phyloP scores from a whole-genome alignment of 176 grass and related monocot genomes.

The Triticum timopheevii region DNA sequence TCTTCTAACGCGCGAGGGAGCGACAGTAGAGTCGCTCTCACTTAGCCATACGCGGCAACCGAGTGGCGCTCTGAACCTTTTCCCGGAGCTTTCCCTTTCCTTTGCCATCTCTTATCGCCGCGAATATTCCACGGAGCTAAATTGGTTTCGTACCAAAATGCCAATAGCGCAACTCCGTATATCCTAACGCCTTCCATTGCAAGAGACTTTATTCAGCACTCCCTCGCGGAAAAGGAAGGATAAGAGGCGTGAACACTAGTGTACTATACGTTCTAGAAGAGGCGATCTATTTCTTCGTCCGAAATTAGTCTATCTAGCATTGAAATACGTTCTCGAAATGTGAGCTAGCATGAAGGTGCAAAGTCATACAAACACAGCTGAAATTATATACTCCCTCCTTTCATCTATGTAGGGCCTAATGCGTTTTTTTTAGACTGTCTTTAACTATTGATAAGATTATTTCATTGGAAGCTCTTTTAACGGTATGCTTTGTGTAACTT shows the following conservation, averaged over 20 bases:
- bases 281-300: too few relatives aligned
- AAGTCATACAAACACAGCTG: neutral
- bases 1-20: neutral
- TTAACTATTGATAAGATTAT: too few relatives aligned
- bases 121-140: conserved; percentile 22
- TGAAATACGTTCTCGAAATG: too few relatives aligned
- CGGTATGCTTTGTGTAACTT: too few relatives aligned
- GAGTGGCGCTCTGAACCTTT: neutral
- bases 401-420: too few relatives aligned
- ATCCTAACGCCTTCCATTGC: neutral
- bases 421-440: too few relatives aligned
- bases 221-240: too few relatives aligned
- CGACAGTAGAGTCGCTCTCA: neutral
- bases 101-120: neutral
- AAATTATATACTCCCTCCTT: neutral
- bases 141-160: neutral
- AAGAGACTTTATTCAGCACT: neutral
- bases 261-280: too few relatives aligned
- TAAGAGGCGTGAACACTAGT: too few relatives aligned
- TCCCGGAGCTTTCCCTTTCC: neutral
- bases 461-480: too few relatives aligned
- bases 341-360: neutral
- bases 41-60: neutral
- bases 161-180: neutral
- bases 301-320: too few relatives aligned